phyloP scores from a whole-genome alignment of 129 eudicot species.

The Oenanthe sinensis region DNA sequence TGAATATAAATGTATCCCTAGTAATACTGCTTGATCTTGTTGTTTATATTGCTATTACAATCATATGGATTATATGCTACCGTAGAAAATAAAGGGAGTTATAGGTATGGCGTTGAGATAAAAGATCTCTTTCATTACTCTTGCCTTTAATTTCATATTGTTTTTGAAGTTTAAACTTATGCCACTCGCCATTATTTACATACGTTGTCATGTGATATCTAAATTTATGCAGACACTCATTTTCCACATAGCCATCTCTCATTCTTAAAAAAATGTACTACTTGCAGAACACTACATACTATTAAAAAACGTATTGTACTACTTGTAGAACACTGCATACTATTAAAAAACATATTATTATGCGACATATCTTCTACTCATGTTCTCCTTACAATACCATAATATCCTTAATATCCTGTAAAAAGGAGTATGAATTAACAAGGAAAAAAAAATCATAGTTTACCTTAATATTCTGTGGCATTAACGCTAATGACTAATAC shows the following conservation, averaged over 20 bases:
- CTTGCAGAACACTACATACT: too few relatives aligned
- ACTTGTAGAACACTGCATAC: too few relatives aligned
- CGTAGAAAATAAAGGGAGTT: background rate
- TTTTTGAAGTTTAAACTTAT: background rate
- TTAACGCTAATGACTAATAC: background rate
- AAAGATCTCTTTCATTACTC: background rate
- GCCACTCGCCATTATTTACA: background rate
- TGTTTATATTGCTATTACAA: too few relatives aligned
- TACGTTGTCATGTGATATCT: background rate
- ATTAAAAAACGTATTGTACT: too few relatives aligned
- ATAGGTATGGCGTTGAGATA: background rate
- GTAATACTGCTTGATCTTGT: background rate
- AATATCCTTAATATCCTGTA: too few relatives aligned
- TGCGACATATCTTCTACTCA: too few relatives aligned
- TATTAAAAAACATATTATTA: too few relatives aligned
- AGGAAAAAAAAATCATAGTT: background rate
- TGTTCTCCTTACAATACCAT: too few relatives aligned
- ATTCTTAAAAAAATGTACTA: too few relatives aligned
- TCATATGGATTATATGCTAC: background rate
- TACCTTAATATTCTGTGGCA: background rate
- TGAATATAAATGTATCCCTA: background rate
- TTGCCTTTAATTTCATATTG: background rate
- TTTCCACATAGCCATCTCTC: too few relatives aligned
- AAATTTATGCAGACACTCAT: too few relatives aligned
- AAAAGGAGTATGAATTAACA: background rate